These are phyloP conservation scores for Tulasnella sp. DNA, from an alignment of 768 basidiomycete genomes.

Conservation along the genomic window DNA sequence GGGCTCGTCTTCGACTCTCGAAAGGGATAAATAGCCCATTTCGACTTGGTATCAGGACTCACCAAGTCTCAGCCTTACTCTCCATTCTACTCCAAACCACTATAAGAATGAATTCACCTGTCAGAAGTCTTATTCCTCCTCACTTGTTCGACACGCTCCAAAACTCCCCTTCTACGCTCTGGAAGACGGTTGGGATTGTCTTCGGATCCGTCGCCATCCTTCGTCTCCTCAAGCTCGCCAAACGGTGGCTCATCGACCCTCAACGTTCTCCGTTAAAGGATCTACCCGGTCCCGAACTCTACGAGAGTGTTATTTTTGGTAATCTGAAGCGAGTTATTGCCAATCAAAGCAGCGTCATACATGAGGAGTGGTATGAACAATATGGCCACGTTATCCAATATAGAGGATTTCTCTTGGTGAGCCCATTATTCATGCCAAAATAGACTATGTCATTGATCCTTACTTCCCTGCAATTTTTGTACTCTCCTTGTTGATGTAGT, in stretches of 20 bases:
- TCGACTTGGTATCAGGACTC: too few species aligned
- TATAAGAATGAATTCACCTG: not conserved
- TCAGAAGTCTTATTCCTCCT: not conserved
- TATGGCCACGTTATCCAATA: slow-evolving; percentile 40
- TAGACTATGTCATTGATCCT: not conserved
- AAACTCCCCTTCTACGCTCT: not conserved
- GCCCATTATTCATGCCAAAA: not conserved
- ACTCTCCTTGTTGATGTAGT: not conserved
- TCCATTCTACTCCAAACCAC: too few species aligned
- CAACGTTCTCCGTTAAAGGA: not conserved
- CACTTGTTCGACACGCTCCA: not conserved
- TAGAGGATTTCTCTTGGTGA: slow-evolving; percentile 27
- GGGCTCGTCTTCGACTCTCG: too few species aligned
- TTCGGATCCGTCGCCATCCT: not conserved
- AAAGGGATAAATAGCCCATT: too few species aligned
- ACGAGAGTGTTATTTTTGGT: slow-evolving; percentile 30
- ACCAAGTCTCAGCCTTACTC: too few species aligned
- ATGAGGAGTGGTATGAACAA: slow-evolving; percentile 38
- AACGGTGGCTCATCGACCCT: not conserved
- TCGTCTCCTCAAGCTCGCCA: not conserved
- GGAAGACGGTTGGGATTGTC: not conserved
- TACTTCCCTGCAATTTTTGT: not conserved
- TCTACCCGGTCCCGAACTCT: slow-evolving; percentile 1
- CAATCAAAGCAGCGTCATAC: slow-evolving; percentile 27
- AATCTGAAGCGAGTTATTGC: slow-evolving; percentile 35